phyloP scores from a whole-genome alignment of 192 early-diverging fungal species.

The Rhizoclosmatium globosum region DNA sequence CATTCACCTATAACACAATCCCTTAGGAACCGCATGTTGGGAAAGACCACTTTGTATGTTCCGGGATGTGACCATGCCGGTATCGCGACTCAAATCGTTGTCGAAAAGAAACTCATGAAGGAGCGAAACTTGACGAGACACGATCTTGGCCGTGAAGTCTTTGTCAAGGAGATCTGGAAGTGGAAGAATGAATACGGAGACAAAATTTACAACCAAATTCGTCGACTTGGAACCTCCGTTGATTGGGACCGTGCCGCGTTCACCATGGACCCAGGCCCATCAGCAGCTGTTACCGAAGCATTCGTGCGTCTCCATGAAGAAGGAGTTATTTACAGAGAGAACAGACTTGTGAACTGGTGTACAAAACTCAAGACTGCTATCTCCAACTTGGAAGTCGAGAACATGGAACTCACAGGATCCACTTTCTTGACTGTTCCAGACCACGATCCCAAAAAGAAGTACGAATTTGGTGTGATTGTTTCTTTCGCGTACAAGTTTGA shows the following conservation, averaged over 20 bases:
- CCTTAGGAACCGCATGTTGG: conserved; percentile 89
- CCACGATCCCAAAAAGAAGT: conserved; percentile 91
- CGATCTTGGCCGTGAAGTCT: conserved; percentile 90
- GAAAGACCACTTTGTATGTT: conserved; percentile 92
- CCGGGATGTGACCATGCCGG: conserved; percentile 97
- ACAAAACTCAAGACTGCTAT: conserved; percentile 93
- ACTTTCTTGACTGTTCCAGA: conserved; percentile 90
- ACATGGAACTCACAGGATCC: conserved; percentile 84
- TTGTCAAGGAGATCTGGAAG: conserved; percentile 89
- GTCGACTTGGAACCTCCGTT: conserved; percentile 88
- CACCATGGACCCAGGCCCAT: conserved; percentile 83
- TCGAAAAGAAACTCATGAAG: conserved; percentile 94
- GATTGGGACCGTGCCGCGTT: conserved; percentile 95
- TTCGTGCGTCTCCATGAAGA: conserved; percentile 95
- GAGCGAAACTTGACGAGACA: conserved; percentile 86
- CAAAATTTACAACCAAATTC: conserved; percentile 88
- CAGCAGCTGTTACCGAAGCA: conserved; percentile 84
- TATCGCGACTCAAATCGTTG: conserved; percentile 96
- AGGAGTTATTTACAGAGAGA: conserved; percentile 96
- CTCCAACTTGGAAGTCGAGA: conserved; percentile 96
- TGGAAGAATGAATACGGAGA: conserved; percentile 83
- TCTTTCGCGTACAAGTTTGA: conserved; percentile 95
- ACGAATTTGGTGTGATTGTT: conserved; percentile 98
- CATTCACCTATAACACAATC: not conserved
- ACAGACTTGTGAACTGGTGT: conserved; percentile 98